These are phyloP conservation scores for Zygosaccharomyces rouxii DNA, from an alignment of 805 yeast species.

Conservation along the genomic window DNA sequence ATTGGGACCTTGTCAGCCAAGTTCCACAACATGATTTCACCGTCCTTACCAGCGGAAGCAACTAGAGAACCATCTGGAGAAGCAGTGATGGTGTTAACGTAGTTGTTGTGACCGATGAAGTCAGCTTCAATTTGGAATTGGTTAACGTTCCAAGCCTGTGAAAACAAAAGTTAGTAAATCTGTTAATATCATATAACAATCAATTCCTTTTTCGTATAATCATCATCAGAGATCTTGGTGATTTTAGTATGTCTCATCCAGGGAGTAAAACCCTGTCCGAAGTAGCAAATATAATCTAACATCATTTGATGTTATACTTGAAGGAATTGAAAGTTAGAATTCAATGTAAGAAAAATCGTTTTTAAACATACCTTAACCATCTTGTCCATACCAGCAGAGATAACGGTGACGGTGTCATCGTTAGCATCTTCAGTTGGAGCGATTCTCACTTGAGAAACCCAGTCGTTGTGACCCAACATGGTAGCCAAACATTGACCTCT, in stretches of 20 bases:
- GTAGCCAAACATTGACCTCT: slow-evolving; percentile 95
- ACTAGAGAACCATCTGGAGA: slow-evolving; percentile 99
- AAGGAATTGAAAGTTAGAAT: slow-evolving; percentile 3
- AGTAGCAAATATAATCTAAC: slow-evolving; percentile 95
- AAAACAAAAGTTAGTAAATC: slow-evolving; percentile 42
- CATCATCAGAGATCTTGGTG: slow-evolving; percentile 98
- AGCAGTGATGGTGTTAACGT: slow-evolving; percentile 93
- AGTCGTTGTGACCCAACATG: slow-evolving; percentile 93
- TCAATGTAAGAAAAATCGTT: slow-evolving; percentile 12
- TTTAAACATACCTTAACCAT: slow-evolving; percentile 88
- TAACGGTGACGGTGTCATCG: slow-evolving; percentile 62
- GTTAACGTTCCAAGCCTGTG: slow-evolving; percentile 89
- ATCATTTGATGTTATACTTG: slow-evolving; percentile 50
- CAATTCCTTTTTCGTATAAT: background rate
- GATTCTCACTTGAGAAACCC: slow-evolving; percentile 98
- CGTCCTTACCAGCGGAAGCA: slow-evolving; percentile 99
- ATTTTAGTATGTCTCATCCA: slow-evolving; percentile 92
- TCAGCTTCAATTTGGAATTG: slow-evolving; percentile 87
- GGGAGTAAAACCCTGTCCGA: slow-evolving; percentile 70
- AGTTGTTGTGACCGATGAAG: slow-evolving; percentile 98
- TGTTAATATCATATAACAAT: slow-evolving; percentile 4
- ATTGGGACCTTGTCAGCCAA: slow-evolving; percentile 77
- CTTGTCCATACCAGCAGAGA: slow-evolving; percentile 99
- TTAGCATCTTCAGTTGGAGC: slow-evolving; percentile 57
- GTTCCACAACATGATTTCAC: slow-evolving; percentile 98